A percentile compares a stretch with the other conserved stretches of the same genome.
These are phyloP conservation scores for Melaleuca alternifolia DNA, from an alignment of 345 rosid genomes.

Conservation along the genomic window DNA sequence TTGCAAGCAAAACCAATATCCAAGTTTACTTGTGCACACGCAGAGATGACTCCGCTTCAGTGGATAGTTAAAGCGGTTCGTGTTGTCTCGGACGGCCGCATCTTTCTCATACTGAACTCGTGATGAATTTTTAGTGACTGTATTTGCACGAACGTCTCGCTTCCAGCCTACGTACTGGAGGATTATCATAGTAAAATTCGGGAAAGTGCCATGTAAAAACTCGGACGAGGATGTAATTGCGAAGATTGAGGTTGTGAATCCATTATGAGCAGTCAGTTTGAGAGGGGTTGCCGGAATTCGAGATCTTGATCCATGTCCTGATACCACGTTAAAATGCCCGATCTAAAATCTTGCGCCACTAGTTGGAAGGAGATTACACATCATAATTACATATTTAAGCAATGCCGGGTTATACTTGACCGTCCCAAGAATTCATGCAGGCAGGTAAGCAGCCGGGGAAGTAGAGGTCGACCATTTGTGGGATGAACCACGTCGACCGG, in stretches of 20 bases:
- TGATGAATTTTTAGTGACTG: background rate
- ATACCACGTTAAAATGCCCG: background rate
- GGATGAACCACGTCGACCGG: background rate
- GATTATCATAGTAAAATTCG: background rate
- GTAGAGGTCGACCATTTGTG: background rate
- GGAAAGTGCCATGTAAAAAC: background rate
- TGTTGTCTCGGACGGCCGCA: background rate
- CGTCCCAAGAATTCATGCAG: background rate
- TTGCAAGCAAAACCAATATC: background rate
- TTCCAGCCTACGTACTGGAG: background rate
- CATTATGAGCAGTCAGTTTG: background rate
- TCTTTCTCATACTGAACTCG: background rate
- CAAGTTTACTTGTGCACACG: background rate
- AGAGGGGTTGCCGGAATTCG: background rate
- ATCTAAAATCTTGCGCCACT: background rate
- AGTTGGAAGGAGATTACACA: background rate
- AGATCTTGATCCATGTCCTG: background rate
- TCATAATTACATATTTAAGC: background rate
- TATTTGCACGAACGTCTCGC: background rate
- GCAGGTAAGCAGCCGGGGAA: background rate
- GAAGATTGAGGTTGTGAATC: background rate
- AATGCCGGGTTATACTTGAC: background rate
- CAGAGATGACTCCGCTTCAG: background rate
- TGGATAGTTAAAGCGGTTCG: background rate
- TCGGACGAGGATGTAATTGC: background rate